These are phyloP conservation scores for Triglochin maritima DNA, from an alignment of 106 monocot species.

Conservation along the genomic window DNA sequence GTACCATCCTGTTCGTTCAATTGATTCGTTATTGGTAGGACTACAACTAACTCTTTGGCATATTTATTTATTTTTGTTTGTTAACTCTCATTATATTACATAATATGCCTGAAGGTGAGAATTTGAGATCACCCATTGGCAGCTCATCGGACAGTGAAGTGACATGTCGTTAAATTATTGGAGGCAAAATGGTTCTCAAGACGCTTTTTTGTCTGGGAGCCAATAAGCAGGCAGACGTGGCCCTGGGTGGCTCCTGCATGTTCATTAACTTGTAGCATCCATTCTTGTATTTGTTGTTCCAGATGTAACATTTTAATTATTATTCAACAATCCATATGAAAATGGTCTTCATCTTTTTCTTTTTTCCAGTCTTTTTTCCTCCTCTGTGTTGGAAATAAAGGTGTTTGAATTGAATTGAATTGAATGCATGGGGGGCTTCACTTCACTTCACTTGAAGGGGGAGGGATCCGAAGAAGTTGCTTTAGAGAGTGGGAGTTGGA, in stretches of 20 bases:
- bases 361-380: neutral
- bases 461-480: neutral
- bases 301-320: no score
- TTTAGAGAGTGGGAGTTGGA: no score
- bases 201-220: slow-evolving; percentile 3
- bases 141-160: neutral
- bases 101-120: neutral
- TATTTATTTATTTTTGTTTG: neutral
- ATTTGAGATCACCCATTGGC: neutral
- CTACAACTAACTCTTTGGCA: neutral
- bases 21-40: neutral
- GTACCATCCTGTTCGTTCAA: slow-evolving; percentile 1
- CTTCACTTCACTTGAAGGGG: no score
- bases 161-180: no score
- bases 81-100: neutral
- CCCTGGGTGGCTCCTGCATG: neutral
- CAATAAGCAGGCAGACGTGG: neutral
- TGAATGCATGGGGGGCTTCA: no score
- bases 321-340: no score
- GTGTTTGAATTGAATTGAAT: no score
- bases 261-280: neutral
- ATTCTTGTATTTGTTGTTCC: neutral
- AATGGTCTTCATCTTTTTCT: neutral
- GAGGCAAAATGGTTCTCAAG: neutral
- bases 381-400: neutral